phyloP scores from a whole-genome alignment of 129 eudicot genomes.

The Daucus carota region DH1_v3.0 NC_030389.2:44412001-44412500 shows the following conservation, averaged over 20 bases:
- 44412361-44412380: neutral
- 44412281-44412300: neutral
- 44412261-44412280: neutral
- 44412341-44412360: too few relatives aligned
- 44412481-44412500: slow-evolving; percentile 73
- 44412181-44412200: slow-evolving; percentile 75
- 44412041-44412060: slow-evolving; percentile 90
- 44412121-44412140: slow-evolving; percentile 75
- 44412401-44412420: slow-evolving; percentile 92
- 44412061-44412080: slow-evolving; percentile 65
- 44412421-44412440: slow-evolving; percentile 83
- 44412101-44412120: slow-evolving; percentile 85
- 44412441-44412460: slow-evolving; percentile 69
- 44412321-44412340: neutral
- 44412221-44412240: neutral
- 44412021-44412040: slow-evolving; percentile 72
- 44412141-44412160: slow-evolving; percentile 73
- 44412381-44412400: slow-evolving; percentile 56
- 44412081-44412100: slow-evolving; percentile 56
- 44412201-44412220: slow-evolving; percentile 73
- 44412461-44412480: slow-evolving; percentile 75
- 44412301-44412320: neutral
- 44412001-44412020: slow-evolving; percentile 89
- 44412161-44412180: slow-evolving; percentile 69
- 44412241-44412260: neutral